These are phyloP conservation scores for Hygrophorus pudorinus DNA, from an alignment of 768 basidiomycete genomes.

Conservation along the genomic window DNA sequence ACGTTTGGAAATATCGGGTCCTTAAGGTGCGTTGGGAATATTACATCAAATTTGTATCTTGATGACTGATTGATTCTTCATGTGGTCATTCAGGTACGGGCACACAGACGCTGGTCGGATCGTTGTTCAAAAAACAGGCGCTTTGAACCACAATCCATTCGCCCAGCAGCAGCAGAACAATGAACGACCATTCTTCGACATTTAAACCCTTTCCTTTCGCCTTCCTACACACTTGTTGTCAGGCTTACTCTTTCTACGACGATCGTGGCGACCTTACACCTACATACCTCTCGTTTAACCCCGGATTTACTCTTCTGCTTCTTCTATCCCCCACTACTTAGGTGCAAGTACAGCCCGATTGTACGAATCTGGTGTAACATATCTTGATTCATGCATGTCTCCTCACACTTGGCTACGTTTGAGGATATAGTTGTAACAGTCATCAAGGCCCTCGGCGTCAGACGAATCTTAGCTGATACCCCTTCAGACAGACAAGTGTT, in stretches of 20 bases:
- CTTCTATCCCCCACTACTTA: not conserved
- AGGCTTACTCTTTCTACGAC: too few species aligned
- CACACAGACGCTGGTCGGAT: conserved; percentile 45
- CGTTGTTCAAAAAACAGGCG: conserved; percentile 36
- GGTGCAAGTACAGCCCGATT: not conserved
- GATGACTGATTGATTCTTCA: not conserved
- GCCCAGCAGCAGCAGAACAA: conserved; percentile 44
- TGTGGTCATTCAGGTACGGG: conserved; percentile 36
- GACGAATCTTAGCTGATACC: too few species aligned
- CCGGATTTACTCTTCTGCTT: not conserved
- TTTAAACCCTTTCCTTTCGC: conserved; percentile 33
- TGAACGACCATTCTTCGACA: conserved; percentile 77
- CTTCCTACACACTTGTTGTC: too few species aligned
- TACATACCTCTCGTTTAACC: not conserved
- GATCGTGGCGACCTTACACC: not conserved
- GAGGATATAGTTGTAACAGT: too few species aligned
- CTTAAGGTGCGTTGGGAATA: conserved; percentile 42
- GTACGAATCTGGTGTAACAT: too few species aligned
- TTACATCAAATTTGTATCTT: not conserved
- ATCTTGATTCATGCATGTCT: too few species aligned
- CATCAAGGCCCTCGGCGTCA: too few species aligned
- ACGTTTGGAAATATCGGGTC: conserved; percentile 88
- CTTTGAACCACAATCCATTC: conserved; percentile 53
- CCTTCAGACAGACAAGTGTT: too few species aligned
- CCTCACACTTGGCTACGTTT: too few species aligned